Percentiles rank a stretch among this genome's conserved stretches.
Evolutionary conservation across 2,329 filamentous ascomycete genomes (phyloP).

Genomic region (Boeremia exigua): DNA sequence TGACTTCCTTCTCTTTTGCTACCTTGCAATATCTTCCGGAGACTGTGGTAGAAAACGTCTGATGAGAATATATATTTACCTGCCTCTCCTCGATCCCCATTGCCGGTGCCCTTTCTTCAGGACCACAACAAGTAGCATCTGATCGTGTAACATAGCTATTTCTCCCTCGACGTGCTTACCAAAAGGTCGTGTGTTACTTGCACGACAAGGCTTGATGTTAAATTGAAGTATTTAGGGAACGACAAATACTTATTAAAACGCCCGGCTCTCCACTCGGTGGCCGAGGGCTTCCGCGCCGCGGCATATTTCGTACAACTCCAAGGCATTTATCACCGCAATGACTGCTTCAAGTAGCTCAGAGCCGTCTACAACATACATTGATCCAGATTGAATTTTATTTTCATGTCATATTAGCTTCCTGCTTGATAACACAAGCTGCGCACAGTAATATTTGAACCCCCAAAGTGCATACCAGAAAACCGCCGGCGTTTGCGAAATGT

Average conservation of each 20-base stretch:
- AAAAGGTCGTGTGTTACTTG: background rate
- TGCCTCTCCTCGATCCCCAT: too few relatives aligned
- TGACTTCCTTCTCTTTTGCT: background rate
- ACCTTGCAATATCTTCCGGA: background rate
- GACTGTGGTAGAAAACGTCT: too few relatives aligned
- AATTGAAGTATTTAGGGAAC: background rate
- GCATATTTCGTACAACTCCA: background rate
- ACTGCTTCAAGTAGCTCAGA: too few relatives aligned
- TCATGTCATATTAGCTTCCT: background rate
- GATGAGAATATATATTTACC: too few relatives aligned
- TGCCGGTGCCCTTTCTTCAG: too few relatives aligned
- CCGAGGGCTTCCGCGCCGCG: slow-evolving; percentile 3
- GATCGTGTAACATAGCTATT: background rate
- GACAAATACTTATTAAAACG: background rate
- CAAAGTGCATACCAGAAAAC: background rate
- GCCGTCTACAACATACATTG: background rate
- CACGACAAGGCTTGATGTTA: background rate
- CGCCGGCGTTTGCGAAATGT: background rate
- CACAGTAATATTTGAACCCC: background rate
- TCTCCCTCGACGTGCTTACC: background rate
- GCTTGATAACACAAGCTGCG: background rate
- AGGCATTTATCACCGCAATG: background rate
- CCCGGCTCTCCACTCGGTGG: slow-evolving; percentile 15
- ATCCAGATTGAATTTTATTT: background rate
- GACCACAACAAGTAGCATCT: background rate